Conservation (phyloP, 2,329 filamentous ascomycete genomes). For the Aspergillus sp. region DNA sequence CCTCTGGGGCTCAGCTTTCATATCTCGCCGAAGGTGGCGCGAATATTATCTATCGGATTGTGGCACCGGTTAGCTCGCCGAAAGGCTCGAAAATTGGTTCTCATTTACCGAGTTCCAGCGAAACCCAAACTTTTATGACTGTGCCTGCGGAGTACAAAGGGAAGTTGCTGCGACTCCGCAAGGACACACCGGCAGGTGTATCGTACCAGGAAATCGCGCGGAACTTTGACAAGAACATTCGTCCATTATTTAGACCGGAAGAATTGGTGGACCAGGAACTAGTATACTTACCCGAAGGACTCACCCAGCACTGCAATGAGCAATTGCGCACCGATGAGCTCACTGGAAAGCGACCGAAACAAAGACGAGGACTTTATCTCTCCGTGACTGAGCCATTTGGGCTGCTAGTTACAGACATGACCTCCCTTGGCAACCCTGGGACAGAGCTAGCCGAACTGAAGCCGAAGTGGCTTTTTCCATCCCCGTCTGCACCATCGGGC, state of each 20-base stretch:
- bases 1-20: constrained; percentile 32
- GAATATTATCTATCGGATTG: constrained; percentile 70
- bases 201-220: constrained; percentile 50
- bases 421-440: constrained; percentile 37
- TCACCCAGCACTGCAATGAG: constrained; percentile 54
- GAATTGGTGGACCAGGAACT: constrained; percentile 59
- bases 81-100: constrained; percentile 28
- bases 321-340: constrained; percentile 53
- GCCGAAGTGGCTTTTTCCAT: constrained; percentile 80
- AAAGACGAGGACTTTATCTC: constrained; percentile 53
- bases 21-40: constrained; percentile 70
- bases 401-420: constrained; percentile 75
- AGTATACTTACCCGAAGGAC: constrained; percentile 46
- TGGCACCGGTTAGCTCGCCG: constrained; percentile 28
- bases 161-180: constrained; percentile 62
- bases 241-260: constrained; percentile 55
- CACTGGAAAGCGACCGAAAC: constrained; percentile 42
- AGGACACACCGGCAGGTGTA: constrained; percentile 53
- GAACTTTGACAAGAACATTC: constrained; percentile 45
- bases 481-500: constrained; percentile 64
- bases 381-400: constrained; percentile 60
- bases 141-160: constrained; percentile 34
- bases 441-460: constrained; percentile 68
- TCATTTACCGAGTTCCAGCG: constrained; percentile 11
- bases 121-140: neutral